phyloP scores from a whole-genome alignment of 768 basidiomycete genomes.

The Termitomyces eurrhizus region DNA sequence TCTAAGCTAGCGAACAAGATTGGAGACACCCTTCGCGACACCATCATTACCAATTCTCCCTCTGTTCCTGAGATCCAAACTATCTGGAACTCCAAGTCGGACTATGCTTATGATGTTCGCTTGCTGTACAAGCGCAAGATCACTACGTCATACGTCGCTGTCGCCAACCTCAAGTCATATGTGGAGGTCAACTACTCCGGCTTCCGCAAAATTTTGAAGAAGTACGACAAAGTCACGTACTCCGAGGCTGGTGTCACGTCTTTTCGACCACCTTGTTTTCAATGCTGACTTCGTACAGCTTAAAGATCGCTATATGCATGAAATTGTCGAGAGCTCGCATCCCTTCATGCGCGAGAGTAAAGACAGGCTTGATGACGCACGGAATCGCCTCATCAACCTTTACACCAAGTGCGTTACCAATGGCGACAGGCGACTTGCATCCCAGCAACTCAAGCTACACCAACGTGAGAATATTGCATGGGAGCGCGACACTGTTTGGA shows the following conservation, averaged over 20 bases:
- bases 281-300: conserved; percentile 36
- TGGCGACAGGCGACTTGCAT: conserved; percentile 64
- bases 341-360: conserved; percentile 71
- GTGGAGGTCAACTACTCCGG: conserved; percentile 91
- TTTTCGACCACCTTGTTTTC: not conserved
- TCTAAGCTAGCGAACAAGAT: conserved; percentile 45
- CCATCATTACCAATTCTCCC: conserved; percentile 35
- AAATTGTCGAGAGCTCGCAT: conserved; percentile 56
- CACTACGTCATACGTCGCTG: conserved; percentile 73
- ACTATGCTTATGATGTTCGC: conserved; percentile 80
- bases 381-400: conserved; percentile 58
- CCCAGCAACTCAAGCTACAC: conserved; percentile 79
- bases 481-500: conserved; percentile 98
- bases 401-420: conserved; percentile 85
- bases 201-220: conserved; percentile 93
- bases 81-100: conserved; percentile 77
- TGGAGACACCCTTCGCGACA: conserved; percentile 45
- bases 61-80: conserved; percentile 27
- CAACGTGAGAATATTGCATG: conserved; percentile 94
- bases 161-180: conserved; percentile 77
- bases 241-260: conserved; percentile 41
- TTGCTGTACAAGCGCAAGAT: conserved; percentile 88
- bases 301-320: conserved; percentile 73
- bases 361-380: conserved; percentile 53
- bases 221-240: conserved; percentile 94